A percentile compares a stretch with the other conserved stretches of the same genome.
phyloP scores from a whole-genome alignment of 75 land plant species.

The Larix kaempferi region DNA sequence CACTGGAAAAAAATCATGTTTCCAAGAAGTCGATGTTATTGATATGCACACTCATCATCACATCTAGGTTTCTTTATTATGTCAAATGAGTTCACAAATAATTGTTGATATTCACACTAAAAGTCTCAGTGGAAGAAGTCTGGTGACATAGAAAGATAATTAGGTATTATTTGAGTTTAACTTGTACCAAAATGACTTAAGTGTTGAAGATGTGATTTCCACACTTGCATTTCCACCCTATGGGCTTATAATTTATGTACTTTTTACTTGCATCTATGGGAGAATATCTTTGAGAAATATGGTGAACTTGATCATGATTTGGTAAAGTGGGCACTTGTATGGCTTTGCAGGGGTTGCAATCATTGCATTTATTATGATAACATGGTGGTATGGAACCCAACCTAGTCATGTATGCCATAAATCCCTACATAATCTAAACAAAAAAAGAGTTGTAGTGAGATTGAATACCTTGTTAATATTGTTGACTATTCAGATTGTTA shows the following conservation, averaged over 20 bases:
- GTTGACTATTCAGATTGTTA: neutral
- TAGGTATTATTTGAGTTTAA: neutral
- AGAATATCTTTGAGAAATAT: neutral
- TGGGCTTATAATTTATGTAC: conserved; percentile 71
- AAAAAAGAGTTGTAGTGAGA: neutral
- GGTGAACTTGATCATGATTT: neutral
- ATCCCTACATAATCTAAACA: neutral
- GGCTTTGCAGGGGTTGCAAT: conserved; percentile 64
- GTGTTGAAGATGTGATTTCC: conserved; percentile 38
- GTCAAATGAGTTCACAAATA: too few species aligned
- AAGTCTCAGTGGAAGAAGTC: neutral
- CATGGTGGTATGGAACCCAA: conserved; percentile 67
- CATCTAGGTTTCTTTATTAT: too few species aligned
- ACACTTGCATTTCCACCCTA: conserved; percentile 74
- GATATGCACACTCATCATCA: too few species aligned
- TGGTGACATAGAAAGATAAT: neutral
- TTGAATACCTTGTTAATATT: neutral
- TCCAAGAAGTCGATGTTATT: too few species aligned
- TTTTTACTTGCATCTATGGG: neutral
- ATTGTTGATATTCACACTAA: neutral
- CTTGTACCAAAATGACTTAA: neutral
- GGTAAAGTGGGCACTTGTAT: conserved; percentile 54
- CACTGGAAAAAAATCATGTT: too few species aligned
- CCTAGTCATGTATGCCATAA: conserved; percentile 34
- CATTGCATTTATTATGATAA: conserved; percentile 64